A percentile compares a stretch with the other conserved stretches of the same genome.
Conservation (phyloP, 495 filamentous ascomycete genomes). For the Penicillium pancosmium region DNA sequence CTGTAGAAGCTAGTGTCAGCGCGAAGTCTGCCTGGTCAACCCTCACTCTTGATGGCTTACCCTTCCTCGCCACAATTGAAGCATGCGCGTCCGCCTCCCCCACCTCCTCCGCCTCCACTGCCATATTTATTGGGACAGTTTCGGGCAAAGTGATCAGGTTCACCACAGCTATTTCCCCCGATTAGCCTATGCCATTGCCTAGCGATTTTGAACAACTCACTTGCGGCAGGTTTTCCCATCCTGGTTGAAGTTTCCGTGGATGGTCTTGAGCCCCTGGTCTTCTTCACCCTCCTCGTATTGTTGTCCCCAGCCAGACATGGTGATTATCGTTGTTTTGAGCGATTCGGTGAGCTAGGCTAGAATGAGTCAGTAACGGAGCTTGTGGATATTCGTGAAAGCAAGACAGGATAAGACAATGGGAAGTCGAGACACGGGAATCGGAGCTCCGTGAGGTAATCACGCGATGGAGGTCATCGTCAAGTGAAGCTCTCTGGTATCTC, state of each 20-base stretch:
- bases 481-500: too few species aligned
- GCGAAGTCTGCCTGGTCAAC: not conserved
- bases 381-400: too few species aligned
- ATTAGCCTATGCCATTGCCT: not conserved
- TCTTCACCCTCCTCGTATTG: not conserved
- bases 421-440: too few species aligned
- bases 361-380: too few species aligned
- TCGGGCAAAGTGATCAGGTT: slow-evolving; percentile 58
- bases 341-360: too few species aligned
- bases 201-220: slow-evolving; percentile 33
- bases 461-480: too few species aligned
- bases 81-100: not conserved
- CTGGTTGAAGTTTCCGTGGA: not conserved
- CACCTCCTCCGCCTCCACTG: slow-evolving; percentile 6
- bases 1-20: not conserved
- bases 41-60: not conserved
- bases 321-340: not conserved
- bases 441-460: too few species aligned
- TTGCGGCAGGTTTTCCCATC: slow-evolving; percentile 45
- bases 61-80: slow-evolving; percentile 6
- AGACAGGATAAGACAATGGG: too few species aligned
- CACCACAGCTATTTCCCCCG: slow-evolving; percentile 49
- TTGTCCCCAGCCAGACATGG: not conserved
- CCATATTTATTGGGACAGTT: slow-evolving; percentile 49
- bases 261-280: slow-evolving; percentile 3